phyloP scores from a whole-genome alignment of 495 filamentous ascomycete species.

The Penicillium bialowiezense region DNA sequence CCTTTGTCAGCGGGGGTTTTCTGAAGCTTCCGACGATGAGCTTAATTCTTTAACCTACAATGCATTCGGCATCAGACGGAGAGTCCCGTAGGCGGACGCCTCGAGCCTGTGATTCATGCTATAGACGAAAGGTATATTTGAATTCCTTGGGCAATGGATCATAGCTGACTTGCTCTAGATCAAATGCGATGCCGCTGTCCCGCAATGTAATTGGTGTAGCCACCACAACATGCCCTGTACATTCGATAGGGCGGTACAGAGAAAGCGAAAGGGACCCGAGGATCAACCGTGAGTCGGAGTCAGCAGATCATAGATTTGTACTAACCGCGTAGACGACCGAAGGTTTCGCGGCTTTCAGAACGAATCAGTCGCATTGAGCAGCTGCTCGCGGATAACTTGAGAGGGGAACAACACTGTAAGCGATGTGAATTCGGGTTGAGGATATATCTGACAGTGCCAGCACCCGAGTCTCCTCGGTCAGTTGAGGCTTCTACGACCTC shows the following conservation, averaged over 20 bases:
- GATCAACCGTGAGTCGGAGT: conserved; percentile 19
- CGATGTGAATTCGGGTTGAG: no score
- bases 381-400: conserved; percentile 32
- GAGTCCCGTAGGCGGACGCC: conserved; percentile 28
- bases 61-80: conserved; percentile 7
- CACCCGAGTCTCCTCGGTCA: conserved; percentile 7
- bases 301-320: not conserved
- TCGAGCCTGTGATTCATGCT: conserved; percentile 51
- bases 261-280: conserved; percentile 30
- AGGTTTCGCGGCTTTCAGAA: conserved; percentile 31
- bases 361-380: conserved; percentile 43
- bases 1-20: conserved; percentile 5
- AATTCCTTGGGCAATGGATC: not conserved
- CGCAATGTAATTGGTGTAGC: conserved; percentile 52
- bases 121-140: conserved; percentile 42
- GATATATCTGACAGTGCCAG: conserved; percentile 2
- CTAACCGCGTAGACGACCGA: conserved; percentile 16
- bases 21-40: not conserved
- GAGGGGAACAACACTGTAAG: conserved; percentile 9
- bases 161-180: conserved; percentile 32
- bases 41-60: conserved; percentile 9
- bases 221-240: conserved; percentile 50
- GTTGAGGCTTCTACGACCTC: conserved; percentile 8
- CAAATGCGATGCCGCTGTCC: conserved; percentile 46
- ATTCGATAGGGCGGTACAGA: conserved; percentile 37